These are phyloP conservation scores for Trichoderma lentiforme DNA, from an alignment of 2,329 filamentous ascomycete genomes.

Conservation along the genomic window DNA sequence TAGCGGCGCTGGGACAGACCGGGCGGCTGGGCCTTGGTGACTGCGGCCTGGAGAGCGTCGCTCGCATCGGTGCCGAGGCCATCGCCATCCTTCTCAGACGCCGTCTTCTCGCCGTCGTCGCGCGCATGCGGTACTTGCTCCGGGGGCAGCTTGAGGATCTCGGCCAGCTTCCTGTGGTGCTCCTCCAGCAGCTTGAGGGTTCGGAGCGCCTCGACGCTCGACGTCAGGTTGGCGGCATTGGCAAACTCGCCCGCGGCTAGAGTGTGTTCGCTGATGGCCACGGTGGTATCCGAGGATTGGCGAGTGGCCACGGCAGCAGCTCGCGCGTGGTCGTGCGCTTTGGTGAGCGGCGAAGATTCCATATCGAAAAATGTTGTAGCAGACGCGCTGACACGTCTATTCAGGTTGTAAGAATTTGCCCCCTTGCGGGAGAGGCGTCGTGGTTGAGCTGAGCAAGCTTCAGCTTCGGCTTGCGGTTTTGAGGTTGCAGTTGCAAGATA, in stretches of 20 bases:
- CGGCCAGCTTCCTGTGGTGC: constrained; percentile 80
- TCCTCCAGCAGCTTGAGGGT: constrained; percentile 82
- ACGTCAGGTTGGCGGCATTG: constrained; percentile 71
- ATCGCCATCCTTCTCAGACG: constrained; percentile 23
- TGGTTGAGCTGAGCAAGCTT: not conserved
- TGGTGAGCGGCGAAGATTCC: constrained; percentile 38
- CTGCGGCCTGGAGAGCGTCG: constrained; percentile 24
- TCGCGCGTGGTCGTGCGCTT: constrained; percentile 86
- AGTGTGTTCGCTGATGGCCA: constrained; percentile 84
- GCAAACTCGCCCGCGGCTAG: constrained; percentile 86
- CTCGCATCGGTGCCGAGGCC: constrained; percentile 19
- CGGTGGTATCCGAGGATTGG: constrained; percentile 70
- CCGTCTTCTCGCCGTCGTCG: constrained; percentile 28
- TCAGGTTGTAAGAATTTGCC: not conserved
- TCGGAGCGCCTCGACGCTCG: constrained; percentile 69
- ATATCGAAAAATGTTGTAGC: constrained; percentile 23
- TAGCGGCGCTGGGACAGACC: constrained; percentile 43
- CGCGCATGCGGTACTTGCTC: constrained; percentile 36
- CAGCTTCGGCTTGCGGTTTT: not conserved
- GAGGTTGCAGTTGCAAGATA: not conserved
- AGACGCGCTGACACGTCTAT: not conserved
- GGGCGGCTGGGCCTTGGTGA: constrained; percentile 30
- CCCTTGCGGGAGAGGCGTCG: not conserved
- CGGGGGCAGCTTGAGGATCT: constrained; percentile 70
- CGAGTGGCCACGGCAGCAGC: constrained; percentile 78